Conservation (phyloP, 2,329 filamentous ascomycete genomes). For the Fonsecaea pedrosoi region DNA sequence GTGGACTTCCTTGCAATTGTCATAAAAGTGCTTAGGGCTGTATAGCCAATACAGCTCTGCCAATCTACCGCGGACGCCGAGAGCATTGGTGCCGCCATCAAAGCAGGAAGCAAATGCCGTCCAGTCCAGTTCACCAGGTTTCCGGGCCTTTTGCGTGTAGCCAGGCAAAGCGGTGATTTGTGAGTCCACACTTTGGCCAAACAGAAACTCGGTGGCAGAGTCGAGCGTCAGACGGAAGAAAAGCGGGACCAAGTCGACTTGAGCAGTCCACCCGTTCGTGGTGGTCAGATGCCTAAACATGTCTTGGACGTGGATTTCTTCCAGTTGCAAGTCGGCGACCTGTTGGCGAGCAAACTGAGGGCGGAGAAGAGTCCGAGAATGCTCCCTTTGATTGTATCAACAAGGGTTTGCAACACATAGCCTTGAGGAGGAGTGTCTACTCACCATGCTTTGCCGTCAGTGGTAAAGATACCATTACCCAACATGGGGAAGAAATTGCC, state of each 20-base stretch:
- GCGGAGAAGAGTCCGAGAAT: conserved; percentile 77
- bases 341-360: conserved; percentile 88
- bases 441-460: conserved; percentile 75
- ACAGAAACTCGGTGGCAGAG: conserved; percentile 82
- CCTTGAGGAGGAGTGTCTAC: neutral
- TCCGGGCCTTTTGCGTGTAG: conserved; percentile 70
- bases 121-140: conserved; percentile 66
- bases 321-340: conserved; percentile 78
- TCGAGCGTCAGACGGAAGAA: conserved; percentile 72
- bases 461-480: conserved; percentile 65
- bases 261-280: conserved; percentile 54
- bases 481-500: conserved; percentile 67
- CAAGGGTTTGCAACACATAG: too few relatives aligned
- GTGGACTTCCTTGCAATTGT: conserved; percentile 52
- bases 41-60: conserved; percentile 49
- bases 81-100: conserved; percentile 43
- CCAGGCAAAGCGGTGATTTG: conserved; percentile 47
- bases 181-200: conserved; percentile 75
- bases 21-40: conserved; percentile 49
- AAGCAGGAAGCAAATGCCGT: conserved; percentile 47
- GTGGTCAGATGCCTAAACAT: conserved; percentile 73
- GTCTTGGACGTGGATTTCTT: conserved; percentile 77
- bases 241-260: conserved; percentile 61
- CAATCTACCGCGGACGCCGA: conserved; percentile 43
- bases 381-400: conserved; percentile 26